Conservation (phyloP, 1,284 basidiomycete species). For the Peniophora sp. region DNA sequence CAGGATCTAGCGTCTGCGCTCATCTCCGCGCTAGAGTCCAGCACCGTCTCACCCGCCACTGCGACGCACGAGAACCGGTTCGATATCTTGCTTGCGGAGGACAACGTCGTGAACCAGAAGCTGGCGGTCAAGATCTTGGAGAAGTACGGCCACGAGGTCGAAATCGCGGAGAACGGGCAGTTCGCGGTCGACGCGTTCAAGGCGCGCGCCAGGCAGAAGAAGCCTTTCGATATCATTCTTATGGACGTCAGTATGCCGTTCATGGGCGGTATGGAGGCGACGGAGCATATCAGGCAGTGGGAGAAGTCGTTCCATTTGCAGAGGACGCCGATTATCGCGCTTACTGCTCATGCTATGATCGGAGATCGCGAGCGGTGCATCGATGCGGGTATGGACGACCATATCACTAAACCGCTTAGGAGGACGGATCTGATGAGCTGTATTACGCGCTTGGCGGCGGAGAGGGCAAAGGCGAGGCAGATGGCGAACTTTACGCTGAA, state of each 20-base stretch:
- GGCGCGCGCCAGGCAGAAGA: conserved; percentile 59
- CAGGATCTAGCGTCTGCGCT: conserved; percentile 91
- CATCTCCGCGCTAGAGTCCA: conserved; percentile 90
- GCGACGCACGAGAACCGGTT: conserved; percentile 80
- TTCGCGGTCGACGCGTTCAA: conserved; percentile 88
- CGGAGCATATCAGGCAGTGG: conserved; percentile 73
- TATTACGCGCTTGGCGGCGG: no score
- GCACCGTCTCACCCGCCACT: conserved; percentile 77
- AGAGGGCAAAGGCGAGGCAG: no score
- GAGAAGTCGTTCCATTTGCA: conserved; percentile 71
- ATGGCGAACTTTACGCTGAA: no score
- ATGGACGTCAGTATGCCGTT: conserved; percentile 99
- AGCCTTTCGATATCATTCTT: conserved; percentile 82
- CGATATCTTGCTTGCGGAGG: conserved; percentile 95
- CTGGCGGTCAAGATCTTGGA: conserved; percentile 95
- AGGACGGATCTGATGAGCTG: no score
- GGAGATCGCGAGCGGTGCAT: conserved; percentile 91
- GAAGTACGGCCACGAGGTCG: conserved; percentile 93
- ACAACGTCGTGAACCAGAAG: conserved; percentile 97
- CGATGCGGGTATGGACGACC: conserved; percentile 82
- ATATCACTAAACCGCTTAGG: conserved; percentile 62
- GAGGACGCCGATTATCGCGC: conserved; percentile 88
- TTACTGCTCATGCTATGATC: conserved; percentile 94
- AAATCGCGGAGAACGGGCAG: conserved; percentile 97
- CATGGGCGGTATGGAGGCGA: conserved; percentile 93